phyloP scores from a whole-genome alignment of 768 basidiomycete genomes.

The Sporobolomyces roseus region DNA sequence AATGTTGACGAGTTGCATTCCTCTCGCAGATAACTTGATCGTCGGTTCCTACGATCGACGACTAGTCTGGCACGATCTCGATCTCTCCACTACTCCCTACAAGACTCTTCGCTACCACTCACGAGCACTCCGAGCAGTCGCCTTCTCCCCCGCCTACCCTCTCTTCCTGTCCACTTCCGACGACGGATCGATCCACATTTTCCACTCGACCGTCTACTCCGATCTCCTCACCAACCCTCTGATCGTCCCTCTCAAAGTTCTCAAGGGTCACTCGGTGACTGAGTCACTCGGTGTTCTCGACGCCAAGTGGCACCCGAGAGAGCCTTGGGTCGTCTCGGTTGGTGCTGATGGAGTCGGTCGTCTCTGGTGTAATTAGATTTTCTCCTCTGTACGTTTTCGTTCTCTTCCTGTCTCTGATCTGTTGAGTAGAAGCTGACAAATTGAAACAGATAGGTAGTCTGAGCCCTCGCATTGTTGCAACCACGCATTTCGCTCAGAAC shows the following conservation, averaged over 20 bases:
- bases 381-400: not conserved
- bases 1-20: not conserved
- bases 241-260: constrained; percentile 94
- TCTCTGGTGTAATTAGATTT: constrained; percentile 62
- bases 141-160: constrained; percentile 91
- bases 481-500: too few species aligned
- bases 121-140: constrained; percentile 83
- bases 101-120: constrained; percentile 90
- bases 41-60: constrained; percentile 97
- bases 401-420: not conserved
- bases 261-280: constrained; percentile 79
- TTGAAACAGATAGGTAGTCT: too few species aligned
- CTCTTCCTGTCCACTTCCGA: constrained; percentile 95
- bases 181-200: constrained; percentile 93
- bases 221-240: constrained; percentile 96
- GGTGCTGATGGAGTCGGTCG: constrained; percentile 85
- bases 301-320: constrained; percentile 77
- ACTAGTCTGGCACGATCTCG: constrained; percentile 97
- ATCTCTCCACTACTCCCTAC: constrained; percentile 93
- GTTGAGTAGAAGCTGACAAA: not conserved
- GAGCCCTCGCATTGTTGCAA: too few species aligned
- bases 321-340: constrained; percentile 88
- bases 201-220: constrained; percentile 89
- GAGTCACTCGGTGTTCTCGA: constrained; percentile 89
- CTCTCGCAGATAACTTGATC: constrained; percentile 77